These are phyloP conservation scores for Trypanosoma congolense DNA, from an alignment of 208 protist genomes.

Conservation along the genomic window DNA sequence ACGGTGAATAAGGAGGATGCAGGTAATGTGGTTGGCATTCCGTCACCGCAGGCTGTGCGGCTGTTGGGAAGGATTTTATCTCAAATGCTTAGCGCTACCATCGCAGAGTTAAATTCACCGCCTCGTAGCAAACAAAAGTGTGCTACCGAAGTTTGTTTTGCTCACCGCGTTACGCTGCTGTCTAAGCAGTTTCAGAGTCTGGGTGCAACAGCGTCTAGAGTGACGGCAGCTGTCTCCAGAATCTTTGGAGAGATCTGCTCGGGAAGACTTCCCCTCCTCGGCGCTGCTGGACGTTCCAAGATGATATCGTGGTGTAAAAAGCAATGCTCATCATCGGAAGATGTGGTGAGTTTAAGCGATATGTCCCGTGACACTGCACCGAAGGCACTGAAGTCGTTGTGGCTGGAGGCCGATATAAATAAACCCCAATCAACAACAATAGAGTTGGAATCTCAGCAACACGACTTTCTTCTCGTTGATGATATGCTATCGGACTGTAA, in stretches of 20 bases:
- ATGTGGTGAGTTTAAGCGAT: not conserved
- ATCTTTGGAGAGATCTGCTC: slow-evolving; percentile 16
- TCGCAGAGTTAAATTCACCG: slow-evolving; percentile 9
- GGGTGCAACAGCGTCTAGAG: slow-evolving; percentile 17
- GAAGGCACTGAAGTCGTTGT: slow-evolving; percentile 4
- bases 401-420: slow-evolving; percentile 1
- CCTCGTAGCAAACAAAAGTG: not conserved
- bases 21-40: not conserved
- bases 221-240: slow-evolving; percentile 12
- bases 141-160: not conserved
- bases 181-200: slow-evolving; percentile 11
- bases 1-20: not conserved
- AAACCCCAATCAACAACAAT: not conserved
- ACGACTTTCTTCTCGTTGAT: slow-evolving; percentile 6
- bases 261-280: slow-evolving; percentile 14
- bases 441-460: not conserved
- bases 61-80: slow-evolving; percentile 10
- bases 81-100: slow-evolving; percentile 5
- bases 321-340: not conserved
- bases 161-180: slow-evolving; percentile 2
- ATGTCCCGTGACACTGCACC: slow-evolving; percentile 8
- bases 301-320: slow-evolving; percentile 12
- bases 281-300: not conserved
- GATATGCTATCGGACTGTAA: slow-evolving; percentile 48
- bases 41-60: not conserved